A percentile compares a stretch with the other conserved stretches of the same genome.
phyloP scores from a whole-genome alignment of 305 asterid genomes.

The Striga hermonthica region DNA sequence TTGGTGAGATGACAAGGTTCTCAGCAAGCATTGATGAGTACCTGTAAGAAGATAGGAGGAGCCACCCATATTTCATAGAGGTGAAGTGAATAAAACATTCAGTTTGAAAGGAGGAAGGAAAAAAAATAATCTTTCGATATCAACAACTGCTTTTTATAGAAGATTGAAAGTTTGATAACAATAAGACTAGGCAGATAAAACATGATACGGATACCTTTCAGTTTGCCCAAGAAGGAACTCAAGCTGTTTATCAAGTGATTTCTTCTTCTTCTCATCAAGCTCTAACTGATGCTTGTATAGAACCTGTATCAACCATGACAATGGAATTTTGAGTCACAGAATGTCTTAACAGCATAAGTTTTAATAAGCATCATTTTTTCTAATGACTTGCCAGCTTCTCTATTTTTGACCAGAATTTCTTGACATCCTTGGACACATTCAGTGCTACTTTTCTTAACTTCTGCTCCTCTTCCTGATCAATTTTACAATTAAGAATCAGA shows the following conservation, averaged over 20 bases:
- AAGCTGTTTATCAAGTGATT: slow-evolving; percentile 92
- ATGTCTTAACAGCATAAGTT: too few species aligned
- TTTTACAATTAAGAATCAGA: too few species aligned
- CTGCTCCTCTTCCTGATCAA: too few species aligned
- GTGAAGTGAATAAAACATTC: slow-evolving; percentile 11
- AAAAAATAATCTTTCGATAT: slow-evolving; percentile 21
- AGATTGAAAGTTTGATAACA: not conserved
- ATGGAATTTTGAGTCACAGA: too few species aligned
- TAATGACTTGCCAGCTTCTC: too few species aligned
- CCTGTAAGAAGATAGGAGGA: slow-evolving; percentile 42
- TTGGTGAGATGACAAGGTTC: slow-evolving; percentile 73
- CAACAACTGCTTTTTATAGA: slow-evolving; percentile 21
- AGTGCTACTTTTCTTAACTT: too few species aligned
- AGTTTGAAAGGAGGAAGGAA: slow-evolving; percentile 20
- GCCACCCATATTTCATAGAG: slow-evolving; percentile 18
- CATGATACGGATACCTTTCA: slow-evolving; percentile 78
- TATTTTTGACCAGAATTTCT: too few species aligned
- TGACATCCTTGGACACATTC: too few species aligned
- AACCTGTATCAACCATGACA: slow-evolving; percentile 54
- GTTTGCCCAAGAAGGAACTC: slow-evolving; percentile 99
- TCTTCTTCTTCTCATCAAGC: slow-evolving; percentile 90
- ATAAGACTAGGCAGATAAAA: slow-evolving; percentile 15
- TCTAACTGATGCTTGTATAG: slow-evolving; percentile 91
- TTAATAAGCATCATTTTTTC: too few species aligned
- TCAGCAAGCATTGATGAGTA: slow-evolving; percentile 99